Evolutionary conservation across 129 eudicot genomes (phyloP).

Genomic region (Helianthus tuberosus): DNA sequence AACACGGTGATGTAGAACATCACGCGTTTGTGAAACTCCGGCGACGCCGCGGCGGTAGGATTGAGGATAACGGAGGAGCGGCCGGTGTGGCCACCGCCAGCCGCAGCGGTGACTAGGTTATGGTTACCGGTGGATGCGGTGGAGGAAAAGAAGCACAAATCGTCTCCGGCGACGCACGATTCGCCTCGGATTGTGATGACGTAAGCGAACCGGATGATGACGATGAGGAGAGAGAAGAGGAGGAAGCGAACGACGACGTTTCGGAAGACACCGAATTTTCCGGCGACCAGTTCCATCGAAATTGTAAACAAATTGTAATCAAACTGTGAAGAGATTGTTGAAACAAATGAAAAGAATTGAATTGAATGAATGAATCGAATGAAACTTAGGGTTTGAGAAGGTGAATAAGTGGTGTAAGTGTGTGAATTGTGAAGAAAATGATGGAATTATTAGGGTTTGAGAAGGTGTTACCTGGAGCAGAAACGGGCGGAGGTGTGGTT

Average conservation of each 20-base stretch:
- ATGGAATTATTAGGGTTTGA: too few relatives aligned
- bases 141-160: slow-evolving; percentile 18
- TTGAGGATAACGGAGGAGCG: slow-evolving; percentile 36
- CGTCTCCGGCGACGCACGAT: too few relatives aligned
- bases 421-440: too few relatives aligned
- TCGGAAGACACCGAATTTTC: slow-evolving; percentile 59
- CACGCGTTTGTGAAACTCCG: slow-evolving; percentile 55
- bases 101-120: too few relatives aligned
- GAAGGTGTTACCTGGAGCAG: slow-evolving; percentile 58
- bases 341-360: not conserved
- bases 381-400: not conserved
- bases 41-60: slow-evolving; percentile 26
- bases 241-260: slow-evolving; percentile 56
- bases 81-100: not conserved
- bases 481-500: slow-evolving; percentile 93
- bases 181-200: too few relatives aligned
- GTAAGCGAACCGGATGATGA: slow-evolving; percentile 38
- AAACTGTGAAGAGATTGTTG: not conserved
- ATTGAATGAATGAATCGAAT: not conserved
- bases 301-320: not conserved
- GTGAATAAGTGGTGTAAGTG: too few relatives aligned
- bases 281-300: slow-evolving; percentile 46
- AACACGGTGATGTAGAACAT: slow-evolving; percentile 61
- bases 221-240: slow-evolving; percentile 50
- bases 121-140: slow-evolving; percentile 4